Evolutionary conservation across 2,329 filamentous ascomycete species (phyloP).

Genomic region (Diaporthe vexans): DNA sequence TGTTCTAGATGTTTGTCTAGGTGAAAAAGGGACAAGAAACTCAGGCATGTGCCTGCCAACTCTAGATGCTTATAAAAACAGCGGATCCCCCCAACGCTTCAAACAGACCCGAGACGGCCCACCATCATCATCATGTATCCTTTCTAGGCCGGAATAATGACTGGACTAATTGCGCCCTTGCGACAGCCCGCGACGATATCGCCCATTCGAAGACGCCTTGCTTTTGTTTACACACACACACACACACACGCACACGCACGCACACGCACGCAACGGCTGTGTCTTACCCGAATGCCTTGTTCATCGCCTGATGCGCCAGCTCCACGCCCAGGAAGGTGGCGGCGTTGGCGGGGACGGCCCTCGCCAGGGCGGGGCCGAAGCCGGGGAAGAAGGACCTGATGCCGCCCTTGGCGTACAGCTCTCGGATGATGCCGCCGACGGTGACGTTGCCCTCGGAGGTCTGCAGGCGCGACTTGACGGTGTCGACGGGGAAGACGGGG

Average conservation of each 20-base stretch:
- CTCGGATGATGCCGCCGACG: slow-evolving; percentile 82
- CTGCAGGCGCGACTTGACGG: slow-evolving; percentile 94
- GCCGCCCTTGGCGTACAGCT: slow-evolving; percentile 87
- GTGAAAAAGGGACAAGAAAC: background rate
- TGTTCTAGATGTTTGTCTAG: background rate
- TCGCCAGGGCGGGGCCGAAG: slow-evolving; percentile 90
- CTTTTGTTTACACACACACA: too few relatives aligned
- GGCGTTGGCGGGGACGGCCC: slow-evolving; percentile 95
- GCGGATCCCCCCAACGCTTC: background rate
- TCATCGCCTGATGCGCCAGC: slow-evolving; percentile 86
- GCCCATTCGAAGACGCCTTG: background rate
- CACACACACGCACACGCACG: too few relatives aligned
- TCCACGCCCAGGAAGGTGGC: slow-evolving; percentile 93
- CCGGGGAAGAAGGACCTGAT: slow-evolving; percentile 96
- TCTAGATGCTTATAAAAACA: slow-evolving; percentile 13
- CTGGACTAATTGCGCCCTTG: background rate
- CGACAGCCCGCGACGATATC: background rate
- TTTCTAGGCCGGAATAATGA: background rate
- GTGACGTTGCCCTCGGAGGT: slow-evolving; percentile 85
- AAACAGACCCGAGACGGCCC: background rate
- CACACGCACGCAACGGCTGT: background rate
- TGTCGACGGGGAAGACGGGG: slow-evolving; percentile 97
- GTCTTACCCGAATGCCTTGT: slow-evolving; percentile 74
- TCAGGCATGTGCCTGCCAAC: slow-evolving; percentile 10
- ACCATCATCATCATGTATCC: background rate